A percentile compares a stretch with the other conserved stretches of the same genome.
Evolutionary conservation across 768 basidiomycete species (phyloP).

Genomic region (Lactarius hatsudake): DNA sequence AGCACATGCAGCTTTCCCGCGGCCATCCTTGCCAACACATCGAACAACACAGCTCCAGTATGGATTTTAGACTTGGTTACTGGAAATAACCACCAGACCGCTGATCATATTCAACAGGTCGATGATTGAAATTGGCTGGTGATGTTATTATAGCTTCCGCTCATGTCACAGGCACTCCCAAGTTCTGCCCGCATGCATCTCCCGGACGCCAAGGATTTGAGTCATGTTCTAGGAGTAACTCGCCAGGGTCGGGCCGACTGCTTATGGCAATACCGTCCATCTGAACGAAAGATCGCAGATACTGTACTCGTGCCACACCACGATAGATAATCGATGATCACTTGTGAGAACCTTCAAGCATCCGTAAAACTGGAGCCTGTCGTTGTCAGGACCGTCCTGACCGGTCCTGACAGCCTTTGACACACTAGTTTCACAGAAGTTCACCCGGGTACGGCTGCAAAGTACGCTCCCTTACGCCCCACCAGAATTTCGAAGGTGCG

Average conservation of each 20-base stretch:
- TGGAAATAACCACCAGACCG: background rate
- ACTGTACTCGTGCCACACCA: background rate
- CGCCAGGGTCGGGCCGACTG: background rate
- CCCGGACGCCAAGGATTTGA: background rate
- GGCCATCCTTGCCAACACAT: background rate
- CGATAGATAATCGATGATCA: background rate
- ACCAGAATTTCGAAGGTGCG: background rate
- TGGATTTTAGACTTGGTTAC: background rate
- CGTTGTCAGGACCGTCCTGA: no score
- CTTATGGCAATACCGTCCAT: background rate
- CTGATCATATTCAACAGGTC: background rate
- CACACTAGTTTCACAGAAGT: no score
- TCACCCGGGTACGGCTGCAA: background rate
- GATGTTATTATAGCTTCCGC: conserved; percentile 1
- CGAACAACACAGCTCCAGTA: background rate
- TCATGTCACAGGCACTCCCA: background rate
- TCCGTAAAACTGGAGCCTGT: no score
- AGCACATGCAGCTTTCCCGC: background rate
- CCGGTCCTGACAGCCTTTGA: no score
- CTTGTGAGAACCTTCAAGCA: background rate
- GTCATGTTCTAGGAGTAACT: background rate
- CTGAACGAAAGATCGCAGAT: background rate
- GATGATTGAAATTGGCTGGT: background rate
- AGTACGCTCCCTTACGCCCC: background rate
- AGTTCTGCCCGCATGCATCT: background rate